These are phyloP conservation scores for Crithidia thermophila DNA, from an alignment of 208 protist species.

Conservation along the genomic window DNA sequence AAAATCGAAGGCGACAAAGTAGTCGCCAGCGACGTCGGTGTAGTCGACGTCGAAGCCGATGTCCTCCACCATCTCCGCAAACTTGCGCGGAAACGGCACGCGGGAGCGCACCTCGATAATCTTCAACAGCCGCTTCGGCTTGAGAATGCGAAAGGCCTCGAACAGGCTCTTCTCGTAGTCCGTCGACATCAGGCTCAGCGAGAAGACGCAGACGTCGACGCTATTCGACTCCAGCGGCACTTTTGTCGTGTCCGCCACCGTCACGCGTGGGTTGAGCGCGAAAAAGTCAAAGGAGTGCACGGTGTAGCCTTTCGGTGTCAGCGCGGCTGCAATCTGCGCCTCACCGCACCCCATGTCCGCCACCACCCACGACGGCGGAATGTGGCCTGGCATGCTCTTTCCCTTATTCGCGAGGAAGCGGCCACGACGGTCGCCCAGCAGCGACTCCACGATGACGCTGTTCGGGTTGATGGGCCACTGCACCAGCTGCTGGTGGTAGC, in stretches of 20 bases:
- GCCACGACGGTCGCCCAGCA: conserved; percentile 78
- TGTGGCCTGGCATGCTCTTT: conserved; percentile 84
- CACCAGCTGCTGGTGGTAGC: conserved; percentile 92
- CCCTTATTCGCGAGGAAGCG: conserved; percentile 79
- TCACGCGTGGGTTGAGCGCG: conserved; percentile 71
- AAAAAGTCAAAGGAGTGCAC: conserved; percentile 97
- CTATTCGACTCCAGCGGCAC: conserved; percentile 79
- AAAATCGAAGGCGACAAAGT: conserved; percentile 94
- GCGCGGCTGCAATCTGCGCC: conserved; percentile 83
- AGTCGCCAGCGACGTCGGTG: conserved; percentile 87
- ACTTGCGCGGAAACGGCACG: conserved; percentile 74
- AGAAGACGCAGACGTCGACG: conserved; percentile 95
- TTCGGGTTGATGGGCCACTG: conserved; percentile 95
- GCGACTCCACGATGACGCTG: conserved; percentile 83
- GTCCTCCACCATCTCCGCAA: conserved; percentile 79
- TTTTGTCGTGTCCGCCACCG: conserved; percentile 88
- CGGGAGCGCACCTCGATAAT: conserved; percentile 95
- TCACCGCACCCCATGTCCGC: conserved; percentile 97
- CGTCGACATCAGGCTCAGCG: conserved; percentile 96
- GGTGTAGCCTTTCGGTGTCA: conserved; percentile 81
- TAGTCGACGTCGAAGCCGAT: conserved; percentile 88
- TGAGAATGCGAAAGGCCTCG: conserved; percentile 94
- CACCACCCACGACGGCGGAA: conserved; percentile 85
- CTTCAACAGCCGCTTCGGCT: conserved; percentile 86
- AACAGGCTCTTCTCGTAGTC: conserved; percentile 92